Evolutionary conservation across 805 yeast genomes (phyloP), one percentile per base, ranked within the genome.

Genomic region (Candida golubevii): DNA sequence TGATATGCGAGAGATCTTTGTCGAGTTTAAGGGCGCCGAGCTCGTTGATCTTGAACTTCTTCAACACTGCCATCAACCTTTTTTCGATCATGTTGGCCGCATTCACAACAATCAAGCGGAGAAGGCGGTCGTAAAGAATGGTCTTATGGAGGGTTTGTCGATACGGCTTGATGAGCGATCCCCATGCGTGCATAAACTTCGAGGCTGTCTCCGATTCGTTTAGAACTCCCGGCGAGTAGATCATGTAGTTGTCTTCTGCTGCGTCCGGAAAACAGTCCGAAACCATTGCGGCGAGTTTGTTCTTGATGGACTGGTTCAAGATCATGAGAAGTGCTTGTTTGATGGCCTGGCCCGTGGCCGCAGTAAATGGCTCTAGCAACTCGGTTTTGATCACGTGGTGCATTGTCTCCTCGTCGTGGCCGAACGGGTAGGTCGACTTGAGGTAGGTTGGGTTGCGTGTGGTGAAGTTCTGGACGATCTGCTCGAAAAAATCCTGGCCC

Each of bases 21-120:
- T 93, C 98, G 39, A 93, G 67, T 51, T 82, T 85, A 14, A 88
- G 74, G 0, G 95, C 82, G 1, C 97, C 98, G 34, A 86, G 65
- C 54, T 86, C 95, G 58, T 87, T 89, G 47, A 88, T 79, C 39
- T 58, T 61, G 50, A 60, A 67, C 51, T 78, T 80, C 41, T 79
- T 77, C 38, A 83, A 78, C 37, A 86, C 69, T 4, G 72, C 53
- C 80, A 91, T 78, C 27, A 91, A 67, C 54, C 82, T 82, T 49
- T 77, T 74, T 56, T 54, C 57, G 8, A 54, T 34, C 41, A 48
- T 41, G 28, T 44, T 47, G 29, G 54, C 56, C 4, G 47, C 34
- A 14, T 76, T 68, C 3, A 74, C 64, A 6, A 85, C 82, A 4
- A 82, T 68, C 4, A 74, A 62, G 5, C 69, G 57, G 18, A 76